Evolutionary conservation across 2,329 filamentous ascomycete genomes (phyloP).

Genomic region (Hypomyces rosellus): DNA sequence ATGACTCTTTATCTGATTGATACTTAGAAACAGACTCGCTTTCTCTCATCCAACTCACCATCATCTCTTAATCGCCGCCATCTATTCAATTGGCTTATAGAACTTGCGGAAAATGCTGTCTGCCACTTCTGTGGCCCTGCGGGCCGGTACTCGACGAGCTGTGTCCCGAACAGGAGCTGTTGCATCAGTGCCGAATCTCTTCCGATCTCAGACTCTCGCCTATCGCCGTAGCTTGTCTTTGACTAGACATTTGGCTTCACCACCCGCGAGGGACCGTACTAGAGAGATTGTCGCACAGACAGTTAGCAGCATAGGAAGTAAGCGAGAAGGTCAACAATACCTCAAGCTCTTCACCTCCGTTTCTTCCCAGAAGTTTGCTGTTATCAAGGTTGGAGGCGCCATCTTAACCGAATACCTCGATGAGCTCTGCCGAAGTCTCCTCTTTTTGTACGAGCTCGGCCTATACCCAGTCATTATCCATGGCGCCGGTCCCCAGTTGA

Average conservation of each 20-base stretch:
- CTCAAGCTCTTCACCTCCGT: constrained; percentile 96
- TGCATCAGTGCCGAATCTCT: constrained; percentile 18
- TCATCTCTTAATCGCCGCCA: constrained; percentile 1
- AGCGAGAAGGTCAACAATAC: constrained; percentile 95
- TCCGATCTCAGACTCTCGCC: constrained; percentile 21
- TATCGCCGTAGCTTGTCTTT: constrained; percentile 15
- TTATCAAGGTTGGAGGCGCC: constrained; percentile 96
- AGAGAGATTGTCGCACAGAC: constrained; percentile 44
- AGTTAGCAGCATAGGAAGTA: constrained; percentile 91
- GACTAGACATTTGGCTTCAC: constrained; percentile 3
- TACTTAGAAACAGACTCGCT: neutral
- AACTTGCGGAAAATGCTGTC: constrained; percentile 34
- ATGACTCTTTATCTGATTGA: constrained; percentile 1
- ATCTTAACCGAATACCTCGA: constrained; percentile 93
- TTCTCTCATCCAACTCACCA: neutral
- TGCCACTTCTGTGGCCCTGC: constrained; percentile 34
- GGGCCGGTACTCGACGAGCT: constrained; percentile 38
- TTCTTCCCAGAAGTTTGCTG: constrained; percentile 92
- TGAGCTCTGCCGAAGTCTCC: constrained; percentile 80
- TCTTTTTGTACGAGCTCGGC: constrained; percentile 90
- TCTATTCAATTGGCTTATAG: constrained; percentile 18
- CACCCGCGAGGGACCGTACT: constrained; percentile 22
- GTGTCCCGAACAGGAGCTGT: constrained; percentile 24
- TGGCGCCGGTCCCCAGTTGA: constrained; percentile 90
- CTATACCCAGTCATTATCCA: constrained; percentile 95